Evolutionary conservation across 148 eudicot species (phyloP), one percentile per base, ranked within the genome.

Genomic region (Heliamphora exappendiculata): DNA sequence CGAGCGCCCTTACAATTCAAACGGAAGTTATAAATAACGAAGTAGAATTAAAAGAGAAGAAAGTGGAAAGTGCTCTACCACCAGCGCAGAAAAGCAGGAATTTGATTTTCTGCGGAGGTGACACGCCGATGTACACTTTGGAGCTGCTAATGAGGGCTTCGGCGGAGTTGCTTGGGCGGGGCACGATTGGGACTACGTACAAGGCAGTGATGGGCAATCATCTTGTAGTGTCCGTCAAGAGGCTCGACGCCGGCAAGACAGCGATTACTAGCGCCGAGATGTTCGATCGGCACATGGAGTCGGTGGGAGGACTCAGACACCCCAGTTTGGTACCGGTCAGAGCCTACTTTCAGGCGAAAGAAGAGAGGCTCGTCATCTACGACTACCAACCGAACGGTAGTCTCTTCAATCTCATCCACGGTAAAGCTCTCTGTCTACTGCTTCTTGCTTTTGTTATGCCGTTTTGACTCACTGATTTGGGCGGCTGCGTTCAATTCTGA

Each of bases 321-420:
- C 98, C 98, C 3, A 93, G 91, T 84, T 83, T 93, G 80, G 98
- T 93, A 6, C 88, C 94, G 0, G 81, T 93, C 0, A 81, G 91
- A 73, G 98, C 98, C 22, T 93, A 83, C 78, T 93, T 91, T 75
- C 96, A 91, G 81, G 94, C 92, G 0, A 88, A 82, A 20, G 87
- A 87, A 26, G 98, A 93, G 82, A 84, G 94, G 77, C 83, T 93
- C 41, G 78, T 93, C 54, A 79, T 93, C 58, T 91, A 74, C 75
- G 98, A 93, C 81, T 87, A 88, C 82, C 98, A 91, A 41, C 86
- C 94, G 1, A 93, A 93, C 85, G 98, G 98, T 16, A 93, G 98
- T 72, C 88, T 93, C 78, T 89, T 83, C 85, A 93, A 86, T 77
- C 91, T 93, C 51, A 85, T 93, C 72, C 94, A 93, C 63, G 98